Conservation (phyloP, 768 basidiomycete genomes). For the Gautieria morchelliformis region DNA sequence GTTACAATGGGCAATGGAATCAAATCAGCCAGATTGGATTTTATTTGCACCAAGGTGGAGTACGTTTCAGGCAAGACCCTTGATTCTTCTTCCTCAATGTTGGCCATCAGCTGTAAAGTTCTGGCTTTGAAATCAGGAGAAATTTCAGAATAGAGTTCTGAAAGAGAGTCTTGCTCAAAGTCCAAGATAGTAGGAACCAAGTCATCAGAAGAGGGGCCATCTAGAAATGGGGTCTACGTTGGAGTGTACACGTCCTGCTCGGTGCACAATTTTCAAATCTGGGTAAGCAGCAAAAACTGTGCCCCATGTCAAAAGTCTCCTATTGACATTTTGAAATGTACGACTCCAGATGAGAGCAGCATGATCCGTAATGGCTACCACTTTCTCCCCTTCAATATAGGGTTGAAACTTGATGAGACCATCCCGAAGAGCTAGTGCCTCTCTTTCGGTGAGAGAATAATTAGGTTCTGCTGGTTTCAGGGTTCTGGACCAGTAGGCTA, state of each 20-base stretch:
- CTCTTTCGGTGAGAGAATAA: slow-evolving; percentile 12
- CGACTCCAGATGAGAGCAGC: slow-evolving; percentile 10
- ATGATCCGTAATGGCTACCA: slow-evolving; percentile 11
- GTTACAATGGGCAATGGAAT: slow-evolving; percentile 1
- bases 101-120: neutral
- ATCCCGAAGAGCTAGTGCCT: slow-evolving; percentile 12
- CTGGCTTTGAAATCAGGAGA: neutral
- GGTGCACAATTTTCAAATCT: slow-evolving; percentile 8
- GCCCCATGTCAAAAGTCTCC: slow-evolving; percentile 7
- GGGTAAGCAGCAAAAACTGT: slow-evolving; percentile 8
- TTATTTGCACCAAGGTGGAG: neutral
- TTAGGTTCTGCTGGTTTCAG: slow-evolving; percentile 11
- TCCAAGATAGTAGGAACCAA: neutral
- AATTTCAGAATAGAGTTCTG: neutral
- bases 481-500: slow-evolving; percentile 12
- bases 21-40: neutral
- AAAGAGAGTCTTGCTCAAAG: neutral
- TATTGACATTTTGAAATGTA: slow-evolving; percentile 12
- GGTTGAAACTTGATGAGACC: slow-evolving; percentile 13
- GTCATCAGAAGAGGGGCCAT: neutral
- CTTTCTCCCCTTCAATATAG: slow-evolving; percentile 13
- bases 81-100: neutral
- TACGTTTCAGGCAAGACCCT: neutral
- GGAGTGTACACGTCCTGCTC: slow-evolving; percentile 11
- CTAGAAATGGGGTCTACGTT: slow-evolving; percentile 11